Percentiles rank a stretch among this genome's conserved stretches.
phyloP scores from a whole-genome alignment of 2,329 filamentous ascomycete species.

The Diaporthe batatas region DNA sequence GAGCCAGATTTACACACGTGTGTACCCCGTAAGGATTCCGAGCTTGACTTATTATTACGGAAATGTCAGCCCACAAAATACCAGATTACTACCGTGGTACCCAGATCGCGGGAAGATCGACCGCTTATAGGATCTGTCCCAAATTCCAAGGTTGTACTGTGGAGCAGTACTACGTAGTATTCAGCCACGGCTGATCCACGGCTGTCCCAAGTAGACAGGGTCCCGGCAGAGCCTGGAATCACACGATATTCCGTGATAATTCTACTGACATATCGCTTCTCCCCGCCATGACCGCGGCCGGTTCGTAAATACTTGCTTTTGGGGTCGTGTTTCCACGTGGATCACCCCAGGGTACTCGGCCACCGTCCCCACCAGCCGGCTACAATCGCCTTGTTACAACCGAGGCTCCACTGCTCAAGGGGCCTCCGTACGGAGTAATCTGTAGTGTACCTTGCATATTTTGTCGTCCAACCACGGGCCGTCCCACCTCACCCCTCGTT shows the following conservation, averaged over 20 bases:
- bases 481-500: conserved; percentile 29
- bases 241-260: not conserved
- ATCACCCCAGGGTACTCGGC: conserved; percentile 7
- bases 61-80: conserved; percentile 5
- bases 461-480: conserved; percentile 30
- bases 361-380: conserved; percentile 2
- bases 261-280: conserved; percentile 1
- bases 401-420: conserved; percentile 3
- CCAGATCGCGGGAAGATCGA: conserved; percentile 28
- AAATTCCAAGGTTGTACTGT: not conserved
- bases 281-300: conserved; percentile 27
- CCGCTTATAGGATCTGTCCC: conserved; percentile 3
- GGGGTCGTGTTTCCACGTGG: conserved; percentile 1
- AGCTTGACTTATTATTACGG: not conserved
- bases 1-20: too few species aligned
- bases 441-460: conserved; percentile 34
- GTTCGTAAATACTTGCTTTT: conserved; percentile 17
- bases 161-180: conserved; percentile 1
- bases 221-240: conserved; percentile 4
- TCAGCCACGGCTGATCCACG: conserved; percentile 6
- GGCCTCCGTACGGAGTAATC: not conserved
- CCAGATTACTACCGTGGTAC: not conserved
- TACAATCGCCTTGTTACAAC: not conserved
- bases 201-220: conserved; percentile 22
- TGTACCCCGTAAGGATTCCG: not conserved